Evolutionary conservation across 2,329 filamentous ascomycete genomes (phyloP).

Genomic region (Paecilomyces variotii): DNA sequence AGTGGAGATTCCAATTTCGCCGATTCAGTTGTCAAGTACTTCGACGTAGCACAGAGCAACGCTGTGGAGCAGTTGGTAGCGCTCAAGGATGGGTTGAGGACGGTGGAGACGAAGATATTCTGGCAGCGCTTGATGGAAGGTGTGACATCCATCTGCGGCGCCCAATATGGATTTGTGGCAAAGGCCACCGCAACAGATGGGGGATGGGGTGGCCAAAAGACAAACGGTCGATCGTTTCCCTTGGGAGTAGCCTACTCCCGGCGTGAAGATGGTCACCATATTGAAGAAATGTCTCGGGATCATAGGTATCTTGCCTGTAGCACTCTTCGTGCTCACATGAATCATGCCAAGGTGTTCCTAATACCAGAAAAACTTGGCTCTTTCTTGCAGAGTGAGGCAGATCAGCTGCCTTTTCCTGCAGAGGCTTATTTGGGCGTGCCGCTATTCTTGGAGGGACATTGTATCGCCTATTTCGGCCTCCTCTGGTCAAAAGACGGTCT

Average conservation of each 20-base stretch:
- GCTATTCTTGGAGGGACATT: slow-evolving; percentile 57
- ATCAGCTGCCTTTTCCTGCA: slow-evolving; percentile 51
- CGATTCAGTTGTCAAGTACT: slow-evolving; percentile 22
- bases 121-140: slow-evolving; percentile 58
- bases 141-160: slow-evolving; percentile 53
- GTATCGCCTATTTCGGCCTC: slow-evolving; percentile 62
- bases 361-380: slow-evolving; percentile 55
- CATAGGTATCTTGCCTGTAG: slow-evolving; percentile 58
- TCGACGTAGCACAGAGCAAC: slow-evolving; percentile 47
- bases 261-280: slow-evolving; percentile 52
- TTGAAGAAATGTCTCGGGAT: slow-evolving; percentile 48
- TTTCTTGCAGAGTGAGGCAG: slow-evolving; percentile 52
- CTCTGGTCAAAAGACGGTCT: slow-evolving; percentile 62
- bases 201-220: slow-evolving; percentile 12
- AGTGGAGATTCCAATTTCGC: slow-evolving; percentile 17
- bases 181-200: slow-evolving; percentile 54
- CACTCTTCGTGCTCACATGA: slow-evolving; percentile 61
- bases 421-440: slow-evolving; percentile 62
- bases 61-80: slow-evolving; percentile 52
- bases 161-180: slow-evolving; percentile 62
- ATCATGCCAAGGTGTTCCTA: slow-evolving; percentile 62
- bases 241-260: slow-evolving; percentile 57
- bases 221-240: slow-evolving; percentile 52
- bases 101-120: slow-evolving; percentile 51
- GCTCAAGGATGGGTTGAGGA: slow-evolving; percentile 50